Conservation (phyloP, 148 eudicot genomes). For the Talinum fruticosum region DNA sequence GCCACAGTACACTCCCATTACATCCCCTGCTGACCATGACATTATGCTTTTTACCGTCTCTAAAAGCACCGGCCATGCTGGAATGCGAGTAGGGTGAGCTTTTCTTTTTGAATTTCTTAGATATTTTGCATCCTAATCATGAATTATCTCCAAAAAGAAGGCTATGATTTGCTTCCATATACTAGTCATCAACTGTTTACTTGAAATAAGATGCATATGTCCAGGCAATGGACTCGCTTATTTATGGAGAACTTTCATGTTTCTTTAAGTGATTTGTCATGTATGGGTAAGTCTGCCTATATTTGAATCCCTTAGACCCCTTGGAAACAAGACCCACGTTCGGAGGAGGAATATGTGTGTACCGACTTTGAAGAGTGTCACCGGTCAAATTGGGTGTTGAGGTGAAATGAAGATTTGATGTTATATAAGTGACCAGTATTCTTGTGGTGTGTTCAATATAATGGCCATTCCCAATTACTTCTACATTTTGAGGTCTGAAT, state of each 20-base stretch:
- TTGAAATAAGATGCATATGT: not conserved
- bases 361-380: not conserved
- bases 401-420: not conserved
- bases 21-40: slow-evolving; percentile 69
- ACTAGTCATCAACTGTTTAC: not conserved
- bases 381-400: not conserved
- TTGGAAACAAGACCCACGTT: too few relatives aligned
- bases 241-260: not conserved
- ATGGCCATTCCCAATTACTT: not conserved
- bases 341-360: not conserved
- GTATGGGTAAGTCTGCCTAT: too few relatives aligned
- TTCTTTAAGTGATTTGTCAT: too few relatives aligned
- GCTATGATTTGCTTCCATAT: not conserved
- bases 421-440: not conserved
- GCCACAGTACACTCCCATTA: slow-evolving; percentile 94
- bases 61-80: slow-evolving; percentile 97
- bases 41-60: slow-evolving; percentile 94
- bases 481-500: not conserved
- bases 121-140: not conserved
- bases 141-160: not conserved
- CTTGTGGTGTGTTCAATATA: not conserved
- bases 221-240: not conserved
- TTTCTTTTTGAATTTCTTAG: not conserved
- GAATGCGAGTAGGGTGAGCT: slow-evolving; percentile 84
- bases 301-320: too few relatives aligned